Conservation (phyloP, 441 rosid species). For the Breynia disticha region DNA sequence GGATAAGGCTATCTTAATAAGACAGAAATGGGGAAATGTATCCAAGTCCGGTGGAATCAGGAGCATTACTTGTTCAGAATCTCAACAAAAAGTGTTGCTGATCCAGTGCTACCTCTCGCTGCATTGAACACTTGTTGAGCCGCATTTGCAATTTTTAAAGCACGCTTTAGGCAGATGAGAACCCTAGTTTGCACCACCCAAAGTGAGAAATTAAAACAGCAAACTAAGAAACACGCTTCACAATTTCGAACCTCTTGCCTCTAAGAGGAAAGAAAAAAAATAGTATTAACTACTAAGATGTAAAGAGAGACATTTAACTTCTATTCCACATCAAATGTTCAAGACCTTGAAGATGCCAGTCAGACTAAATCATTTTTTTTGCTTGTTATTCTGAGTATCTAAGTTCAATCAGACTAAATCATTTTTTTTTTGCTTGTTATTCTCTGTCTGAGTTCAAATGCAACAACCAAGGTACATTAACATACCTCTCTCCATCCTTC, state of each 20-base stretch:
- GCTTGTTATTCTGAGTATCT: too few relatives aligned
- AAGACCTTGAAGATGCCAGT: too few relatives aligned
- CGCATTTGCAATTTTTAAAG: conserved; percentile 87
- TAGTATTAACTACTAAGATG: too few relatives aligned
- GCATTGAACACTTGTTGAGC: conserved; percentile 83
- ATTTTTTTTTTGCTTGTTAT: neutral
- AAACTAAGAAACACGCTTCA: neutral
- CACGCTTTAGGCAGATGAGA: conserved; percentile 85
- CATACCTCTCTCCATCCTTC: conserved; percentile 94
- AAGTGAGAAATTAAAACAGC: neutral
- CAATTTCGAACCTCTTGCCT: neutral
- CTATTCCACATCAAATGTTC: too few relatives aligned
- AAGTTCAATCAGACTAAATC: too few relatives aligned
- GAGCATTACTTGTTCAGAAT: conserved; percentile 75
- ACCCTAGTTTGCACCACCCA: conserved; percentile 41
- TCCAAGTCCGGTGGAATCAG: neutral
- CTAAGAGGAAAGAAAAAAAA: too few relatives aligned
- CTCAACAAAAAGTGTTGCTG: conserved; percentile 76
- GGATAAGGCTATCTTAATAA: neutral
- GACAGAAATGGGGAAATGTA: neutral
- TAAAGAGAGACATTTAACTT: neutral
- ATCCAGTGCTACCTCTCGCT: conserved; percentile 72
- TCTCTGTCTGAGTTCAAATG: neutral
- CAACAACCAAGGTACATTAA: neutral
- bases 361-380: too few relatives aligned